These are phyloP conservation scores for Ceratorhiza oryzae-sativae DNA, from an alignment of 1,284 basidiomycete species.

Conservation along the genomic window DNA sequence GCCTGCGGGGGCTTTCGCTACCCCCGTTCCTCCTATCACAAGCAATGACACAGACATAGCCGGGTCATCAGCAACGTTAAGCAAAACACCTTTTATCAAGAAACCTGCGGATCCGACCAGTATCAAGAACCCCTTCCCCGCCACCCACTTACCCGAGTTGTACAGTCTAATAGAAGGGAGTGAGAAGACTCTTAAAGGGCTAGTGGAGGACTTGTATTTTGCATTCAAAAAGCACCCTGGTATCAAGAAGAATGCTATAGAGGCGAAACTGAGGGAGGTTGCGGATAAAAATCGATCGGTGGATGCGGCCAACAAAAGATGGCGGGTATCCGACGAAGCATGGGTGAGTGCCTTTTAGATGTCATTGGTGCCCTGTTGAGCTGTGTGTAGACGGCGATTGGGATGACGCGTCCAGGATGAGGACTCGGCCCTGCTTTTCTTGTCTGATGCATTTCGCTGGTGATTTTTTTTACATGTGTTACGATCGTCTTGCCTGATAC, in stretches of 20 bases:
- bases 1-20: conserved; percentile 49
- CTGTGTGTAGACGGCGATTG: conserved; percentile 7
- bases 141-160: conserved; percentile 40
- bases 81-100: conserved; percentile 15
- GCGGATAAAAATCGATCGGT: conserved; percentile 60
- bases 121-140: conserved; percentile 42
- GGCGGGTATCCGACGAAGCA: conserved; percentile 64
- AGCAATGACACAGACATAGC: conserved; percentile 7
- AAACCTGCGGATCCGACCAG: conserved; percentile 12
- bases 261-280: conserved; percentile 77
- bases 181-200: conserved; percentile 62
- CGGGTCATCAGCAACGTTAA: conserved; percentile 11
- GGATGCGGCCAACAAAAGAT: conserved; percentile 60
- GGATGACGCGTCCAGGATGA: conserved; percentile 21
- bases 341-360: conserved; percentile 38
- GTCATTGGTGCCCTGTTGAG: background rate
- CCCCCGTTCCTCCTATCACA: conserved; percentile 52
- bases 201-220: conserved; percentile 74
- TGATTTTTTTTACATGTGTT: background rate
- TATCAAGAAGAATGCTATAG: conserved; percentile 81
- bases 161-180: conserved; percentile 45
- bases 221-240: conserved; percentile 63
- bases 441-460: background rate
- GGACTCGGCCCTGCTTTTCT: background rate
- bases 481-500: background rate